Conservation (phyloP, 2,329 filamentous ascomycete species). For the Cryphonectria naterciae region DNA sequence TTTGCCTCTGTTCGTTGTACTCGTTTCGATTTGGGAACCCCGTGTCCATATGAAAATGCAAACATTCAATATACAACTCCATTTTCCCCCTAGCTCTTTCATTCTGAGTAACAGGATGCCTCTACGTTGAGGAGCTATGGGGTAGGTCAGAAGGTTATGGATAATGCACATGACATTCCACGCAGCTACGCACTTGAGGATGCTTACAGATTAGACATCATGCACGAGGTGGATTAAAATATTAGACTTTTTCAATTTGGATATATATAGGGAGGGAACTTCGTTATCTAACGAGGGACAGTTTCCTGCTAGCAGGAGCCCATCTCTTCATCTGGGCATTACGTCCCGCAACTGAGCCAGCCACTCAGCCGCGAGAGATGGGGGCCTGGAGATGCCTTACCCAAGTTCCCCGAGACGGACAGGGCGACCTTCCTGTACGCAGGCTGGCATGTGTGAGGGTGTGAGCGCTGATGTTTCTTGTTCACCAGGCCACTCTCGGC, state of each 20-base stretch:
- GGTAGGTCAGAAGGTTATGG: too few relatives aligned
- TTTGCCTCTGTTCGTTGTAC: background rate
- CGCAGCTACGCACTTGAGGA: too few relatives aligned
- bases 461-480: background rate
- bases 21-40: background rate
- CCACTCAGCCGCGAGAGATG: background rate
- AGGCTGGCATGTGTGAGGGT: background rate
- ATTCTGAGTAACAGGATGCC: too few relatives aligned
- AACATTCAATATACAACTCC: background rate
- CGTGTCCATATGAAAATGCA: background rate
- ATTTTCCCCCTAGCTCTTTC: too few relatives aligned
- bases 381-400: background rate
- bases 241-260: background rate
- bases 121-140: too few relatives aligned
- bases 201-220: too few relatives aligned
- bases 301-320: background rate
- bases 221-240: too few relatives aligned
- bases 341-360: background rate
- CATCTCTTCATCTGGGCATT: background rate
- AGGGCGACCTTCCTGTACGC: background rate
- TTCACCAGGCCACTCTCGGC: too few relatives aligned
- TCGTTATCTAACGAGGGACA: background rate
- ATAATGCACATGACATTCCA: too few relatives aligned
- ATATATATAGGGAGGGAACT: background rate
- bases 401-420: background rate